Evolutionary conservation across 352 stramenopile genomes (phyloP).

Genomic region (Pilasporangium apinafurcum): DNA sequence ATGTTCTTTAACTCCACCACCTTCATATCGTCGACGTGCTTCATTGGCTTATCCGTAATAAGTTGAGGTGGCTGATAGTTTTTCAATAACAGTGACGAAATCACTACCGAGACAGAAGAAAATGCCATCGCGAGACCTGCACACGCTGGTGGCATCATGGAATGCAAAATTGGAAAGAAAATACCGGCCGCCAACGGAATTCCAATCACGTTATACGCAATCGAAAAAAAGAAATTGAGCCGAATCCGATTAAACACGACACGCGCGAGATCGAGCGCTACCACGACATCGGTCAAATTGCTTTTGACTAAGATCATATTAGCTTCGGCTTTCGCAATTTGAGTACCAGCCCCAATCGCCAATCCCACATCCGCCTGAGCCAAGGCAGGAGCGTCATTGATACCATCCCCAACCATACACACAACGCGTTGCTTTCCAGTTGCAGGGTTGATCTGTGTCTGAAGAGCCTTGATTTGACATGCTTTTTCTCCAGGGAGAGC

Average conservation of each 20-base stretch:
- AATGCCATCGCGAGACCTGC: constrained; percentile 85
- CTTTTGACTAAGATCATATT: constrained; percentile 89
- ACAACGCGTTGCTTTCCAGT: constrained; percentile 80
- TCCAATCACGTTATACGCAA: constrained; percentile 81
- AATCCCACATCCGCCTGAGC: constrained; percentile 91
- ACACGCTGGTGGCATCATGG: constrained; percentile 79
- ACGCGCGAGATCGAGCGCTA: constrained; percentile 74
- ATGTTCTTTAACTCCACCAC: constrained; percentile 76
- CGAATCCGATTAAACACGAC: constrained; percentile 79
- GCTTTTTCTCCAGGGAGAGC: constrained; percentile 94
- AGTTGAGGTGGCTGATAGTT: constrained; percentile 55
- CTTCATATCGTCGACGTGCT: constrained; percentile 61
- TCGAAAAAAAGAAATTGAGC: constrained; percentile 86
- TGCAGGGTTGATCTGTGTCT: constrained; percentile 59
- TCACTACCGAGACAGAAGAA: constrained; percentile 82
- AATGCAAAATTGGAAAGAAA: constrained; percentile 81
- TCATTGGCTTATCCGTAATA: constrained; percentile 23
- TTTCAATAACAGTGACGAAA: constrained; percentile 84
- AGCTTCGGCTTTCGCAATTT: constrained; percentile 83
- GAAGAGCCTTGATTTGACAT: constrained; percentile 83
- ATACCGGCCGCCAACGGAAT: constrained; percentile 82
- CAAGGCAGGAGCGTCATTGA: constrained; percentile 94
- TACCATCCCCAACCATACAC: constrained; percentile 91
- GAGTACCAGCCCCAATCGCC: constrained; percentile 88
- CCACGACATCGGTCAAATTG: constrained; percentile 76